Percentiles rank a stretch among this genome's conserved stretches.
phyloP scores from a whole-genome alignment of 2,329 filamentous ascomycete genomes.

The Aspergillus amoenus region DNA sequence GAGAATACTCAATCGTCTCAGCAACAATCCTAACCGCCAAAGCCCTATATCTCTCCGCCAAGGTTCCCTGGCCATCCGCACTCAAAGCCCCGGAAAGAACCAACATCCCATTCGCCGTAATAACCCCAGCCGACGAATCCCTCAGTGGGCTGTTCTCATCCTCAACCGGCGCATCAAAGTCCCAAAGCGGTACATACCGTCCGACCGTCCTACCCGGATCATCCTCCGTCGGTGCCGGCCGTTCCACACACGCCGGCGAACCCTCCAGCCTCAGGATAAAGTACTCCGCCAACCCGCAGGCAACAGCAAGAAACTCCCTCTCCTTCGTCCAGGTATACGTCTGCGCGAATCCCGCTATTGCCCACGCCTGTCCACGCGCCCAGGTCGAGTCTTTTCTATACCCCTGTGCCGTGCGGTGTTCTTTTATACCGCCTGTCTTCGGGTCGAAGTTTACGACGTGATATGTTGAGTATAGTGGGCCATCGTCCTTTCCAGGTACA shows the following conservation, averaged over 20 bases:
- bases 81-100: slow-evolving; percentile 19
- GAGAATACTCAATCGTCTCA: slow-evolving; percentile 1
- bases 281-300: slow-evolving; percentile 19
- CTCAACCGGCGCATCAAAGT: slow-evolving; percentile 22
- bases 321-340: slow-evolving; percentile 39
- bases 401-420: slow-evolving; percentile 23
- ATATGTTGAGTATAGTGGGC: slow-evolving; percentile 17
- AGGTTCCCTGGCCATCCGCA: not conserved
- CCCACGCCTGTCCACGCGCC: slow-evolving; percentile 27
- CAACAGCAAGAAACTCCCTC: slow-evolving; percentile 22
- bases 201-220: not conserved
- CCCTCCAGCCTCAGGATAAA: slow-evolving; percentile 18
- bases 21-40: not conserved
- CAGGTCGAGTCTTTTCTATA: slow-evolving; percentile 25
- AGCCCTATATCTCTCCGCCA: not conserved
- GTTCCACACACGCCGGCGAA: not conserved
- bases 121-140: slow-evolving; percentile 44
- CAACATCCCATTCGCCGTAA: slow-evolving; percentile 44
- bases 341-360: slow-evolving; percentile 36
- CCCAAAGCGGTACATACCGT: slow-evolving; percentile 23
- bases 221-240: not conserved
- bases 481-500: not conserved
- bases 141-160: slow-evolving; percentile 25
- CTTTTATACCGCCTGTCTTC: slow-evolving; percentile 15
- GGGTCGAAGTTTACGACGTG: slow-evolving; percentile 21